These are phyloP conservation scores for Debaryomyces prosopidis DNA, from an alignment of 805 yeast genomes.

Conservation along the genomic window DNA sequence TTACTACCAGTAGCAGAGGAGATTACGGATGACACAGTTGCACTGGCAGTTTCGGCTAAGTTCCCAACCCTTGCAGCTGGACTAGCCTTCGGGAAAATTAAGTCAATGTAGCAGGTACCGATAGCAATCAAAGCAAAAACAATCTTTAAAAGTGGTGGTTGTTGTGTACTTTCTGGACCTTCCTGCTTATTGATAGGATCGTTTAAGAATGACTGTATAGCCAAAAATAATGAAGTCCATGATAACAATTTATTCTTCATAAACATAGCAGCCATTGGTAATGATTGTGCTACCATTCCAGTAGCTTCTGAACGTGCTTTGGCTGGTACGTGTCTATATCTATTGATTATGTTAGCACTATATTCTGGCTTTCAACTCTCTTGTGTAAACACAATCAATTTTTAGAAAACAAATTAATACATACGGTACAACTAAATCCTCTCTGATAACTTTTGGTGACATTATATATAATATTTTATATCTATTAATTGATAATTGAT, in stretches of 20 bases:
- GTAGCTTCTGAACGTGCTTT: conserved; percentile 47
- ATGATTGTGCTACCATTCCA: conserved; percentile 51
- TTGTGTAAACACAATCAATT: neutral
- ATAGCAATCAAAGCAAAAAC: conserved; percentile 48
- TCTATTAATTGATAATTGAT: neutral
- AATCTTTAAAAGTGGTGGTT: conserved; percentile 50
- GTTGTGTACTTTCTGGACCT: conserved; percentile 31
- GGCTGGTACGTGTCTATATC: conserved; percentile 51
- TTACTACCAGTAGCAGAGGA: conserved; percentile 5
- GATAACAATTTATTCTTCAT: conserved; percentile 57
- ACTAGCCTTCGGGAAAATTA: conserved; percentile 45
- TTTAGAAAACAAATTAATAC: conserved; percentile 9
- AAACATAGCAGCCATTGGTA: conserved; percentile 72
- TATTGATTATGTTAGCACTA: conserved; percentile 13
- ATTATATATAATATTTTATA: conserved; percentile 5
- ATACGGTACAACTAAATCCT: conserved; percentile 35
- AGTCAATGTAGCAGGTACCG: conserved; percentile 55
- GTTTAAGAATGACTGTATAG: conserved; percentile 49
- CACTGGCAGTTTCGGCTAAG: conserved; percentile 20
- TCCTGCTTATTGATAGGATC: conserved; percentile 38
- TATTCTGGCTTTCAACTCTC: neutral
- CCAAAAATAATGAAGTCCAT: conserved; percentile 56
- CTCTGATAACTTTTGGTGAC: conserved; percentile 28
- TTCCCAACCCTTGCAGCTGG: conserved; percentile 28
- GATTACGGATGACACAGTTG: conserved; percentile 9